Evolutionary conservation across 1,139 yeast species (phyloP).

Genomic region (Kazachstania sp.): DNA sequence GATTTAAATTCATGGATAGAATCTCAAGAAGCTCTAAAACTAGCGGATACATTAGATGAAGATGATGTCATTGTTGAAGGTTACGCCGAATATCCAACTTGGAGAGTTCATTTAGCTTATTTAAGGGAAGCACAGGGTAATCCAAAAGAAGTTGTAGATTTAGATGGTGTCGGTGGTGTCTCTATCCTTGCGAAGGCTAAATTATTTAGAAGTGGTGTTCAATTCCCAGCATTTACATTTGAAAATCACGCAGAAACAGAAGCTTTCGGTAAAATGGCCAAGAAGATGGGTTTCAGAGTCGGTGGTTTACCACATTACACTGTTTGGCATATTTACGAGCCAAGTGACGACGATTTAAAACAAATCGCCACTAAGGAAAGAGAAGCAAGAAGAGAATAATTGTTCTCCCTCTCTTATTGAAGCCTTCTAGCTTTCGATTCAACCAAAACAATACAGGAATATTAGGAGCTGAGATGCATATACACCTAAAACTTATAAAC

Average conservation of each 20-base stretch:
- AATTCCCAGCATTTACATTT: slow-evolving; percentile 84
- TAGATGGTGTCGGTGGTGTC: slow-evolving; percentile 90
- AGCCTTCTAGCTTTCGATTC: too few relatives aligned
- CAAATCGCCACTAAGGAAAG: slow-evolving; percentile 67
- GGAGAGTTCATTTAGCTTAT: slow-evolving; percentile 77
- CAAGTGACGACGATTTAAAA: slow-evolving; percentile 81
- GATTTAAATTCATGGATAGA: slow-evolving; percentile 92
- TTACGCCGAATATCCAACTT: slow-evolving; percentile 81
- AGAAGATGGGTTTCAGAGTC: slow-evolving; percentile 67
- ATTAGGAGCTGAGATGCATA: too few relatives aligned
- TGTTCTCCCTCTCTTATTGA: too few relatives aligned
- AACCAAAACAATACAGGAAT: too few relatives aligned
- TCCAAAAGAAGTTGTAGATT: slow-evolving; percentile 55
- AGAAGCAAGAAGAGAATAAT: slow-evolving; percentile 26
- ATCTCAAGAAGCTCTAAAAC: slow-evolving; percentile 56
- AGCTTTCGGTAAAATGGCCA: slow-evolving; percentile 85
- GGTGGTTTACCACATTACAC: slow-evolving; percentile 88
- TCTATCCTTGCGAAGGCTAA: slow-evolving; percentile 75
- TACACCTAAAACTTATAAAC: too few relatives aligned
- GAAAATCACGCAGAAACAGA: slow-evolving; percentile 89
- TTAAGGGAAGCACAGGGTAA: slow-evolving; percentile 57
- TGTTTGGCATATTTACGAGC: slow-evolving; percentile 81
- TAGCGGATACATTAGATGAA: slow-evolving; percentile 60
- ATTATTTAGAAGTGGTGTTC: slow-evolving; percentile 74
- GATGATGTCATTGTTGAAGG: slow-evolving; percentile 91